Evolutionary conservation across 2,329 filamentous ascomycete genomes (phyloP), one percentile per base, ranked within the genome.

Genomic region (Lecanicillium sp.): DNA sequence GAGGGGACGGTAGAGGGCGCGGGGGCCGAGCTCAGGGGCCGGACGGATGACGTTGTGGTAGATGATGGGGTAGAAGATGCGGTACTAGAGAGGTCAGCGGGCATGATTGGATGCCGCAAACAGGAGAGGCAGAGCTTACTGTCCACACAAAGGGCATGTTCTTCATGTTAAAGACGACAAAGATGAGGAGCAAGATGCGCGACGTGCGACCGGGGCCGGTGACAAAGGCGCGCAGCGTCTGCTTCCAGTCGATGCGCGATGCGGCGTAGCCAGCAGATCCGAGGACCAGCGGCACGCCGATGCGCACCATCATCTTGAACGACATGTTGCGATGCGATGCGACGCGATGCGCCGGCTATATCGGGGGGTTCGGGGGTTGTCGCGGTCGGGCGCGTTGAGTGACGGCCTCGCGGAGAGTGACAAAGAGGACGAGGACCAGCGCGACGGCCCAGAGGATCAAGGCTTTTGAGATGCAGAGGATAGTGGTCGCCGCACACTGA

Each of bases 61-160:
- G 56, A 77, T 59, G 60, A 82, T 75, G 56, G 75, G 68, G 58
- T 78, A 77, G 62, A 78, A 73, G 54, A 85, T 66, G 46, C 81
- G 79, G 52, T 75, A 68, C 78, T 84, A 51, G 21, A 21, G 2
- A 7, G 24, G 5, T n/a, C 27, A 20, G 46, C n/a, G n/a, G 47
- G 14, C 52, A 41, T 36, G 12, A 17, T 50, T 33, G 15, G 15
- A 21, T 42, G 50, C n/a, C 27, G 12, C 17, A 32, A 8, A 15
- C 4, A 43, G 38, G 14, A 27, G 19, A 23, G 24, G 30, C 23
- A 21, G 17, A 45, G 20, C 81, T 48, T 75, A 87, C 83, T 56
- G 87, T 88, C 87, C 87, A 91, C 9, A 79, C 77, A 35, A 87
- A 74, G 0, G 87, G 87, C 51, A 90, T 60, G 51, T 77, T 86